phyloP scores from a whole-genome alignment of 2,329 filamentous ascomycete species.

The Scytalidium lignicola region DNA sequence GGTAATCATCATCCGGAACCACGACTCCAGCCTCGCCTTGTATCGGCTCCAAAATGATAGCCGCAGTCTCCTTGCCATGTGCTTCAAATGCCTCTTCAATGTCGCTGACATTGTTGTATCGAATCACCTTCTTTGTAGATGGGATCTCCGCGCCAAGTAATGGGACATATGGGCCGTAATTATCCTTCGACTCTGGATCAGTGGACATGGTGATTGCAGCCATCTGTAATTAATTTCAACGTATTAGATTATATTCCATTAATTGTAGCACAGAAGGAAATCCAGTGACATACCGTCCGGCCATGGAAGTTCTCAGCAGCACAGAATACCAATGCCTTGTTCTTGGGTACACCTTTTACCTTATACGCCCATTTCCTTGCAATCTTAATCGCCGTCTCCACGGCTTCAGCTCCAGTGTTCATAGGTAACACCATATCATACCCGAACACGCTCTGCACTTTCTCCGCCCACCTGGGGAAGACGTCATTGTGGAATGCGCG shows the following conservation, averaged over 20 bases:
- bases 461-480: constrained; percentile 92
- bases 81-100: constrained; percentile 73
- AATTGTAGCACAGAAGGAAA: neutral
- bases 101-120: constrained; percentile 80
- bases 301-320: constrained; percentile 95
- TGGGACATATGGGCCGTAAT: constrained; percentile 94
- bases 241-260: constrained; percentile 4
- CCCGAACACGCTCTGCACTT: constrained; percentile 81
- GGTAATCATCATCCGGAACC: constrained; percentile 86
- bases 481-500: constrained; percentile 98
- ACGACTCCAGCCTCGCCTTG: constrained; percentile 97
- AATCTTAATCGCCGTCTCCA: constrained; percentile 94
- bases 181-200: constrained; percentile 87
- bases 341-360: constrained; percentile 80
- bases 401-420: constrained; percentile 96
- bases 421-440: constrained; percentile 98
- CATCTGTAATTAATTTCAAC: constrained; percentile 46
- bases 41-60: constrained; percentile 93
- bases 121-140: constrained; percentile 69
- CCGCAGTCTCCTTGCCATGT: constrained; percentile 80
- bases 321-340: constrained; percentile 78
- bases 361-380: constrained; percentile 98
- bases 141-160: constrained; percentile 74
- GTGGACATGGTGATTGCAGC: constrained; percentile 92
- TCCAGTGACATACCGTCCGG: neutral